Conservation (phyloP, 805 yeast genomes). For the Candida verbasci region DNA sequence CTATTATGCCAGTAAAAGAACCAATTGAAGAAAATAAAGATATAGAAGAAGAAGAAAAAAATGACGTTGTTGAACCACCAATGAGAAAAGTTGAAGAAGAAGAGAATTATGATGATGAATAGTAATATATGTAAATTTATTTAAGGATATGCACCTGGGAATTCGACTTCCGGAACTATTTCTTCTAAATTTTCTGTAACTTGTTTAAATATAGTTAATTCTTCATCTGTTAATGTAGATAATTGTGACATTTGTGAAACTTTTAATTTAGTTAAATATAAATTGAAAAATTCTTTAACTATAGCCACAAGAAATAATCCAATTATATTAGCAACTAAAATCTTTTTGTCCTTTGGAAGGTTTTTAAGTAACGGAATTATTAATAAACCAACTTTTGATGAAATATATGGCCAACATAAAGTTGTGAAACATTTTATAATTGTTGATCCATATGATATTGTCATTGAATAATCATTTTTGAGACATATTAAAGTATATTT, state of each 20-base stretch:
- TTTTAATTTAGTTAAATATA: slow-evolving; percentile 24
- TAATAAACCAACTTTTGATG: slow-evolving; percentile 28
- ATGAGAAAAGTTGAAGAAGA: slow-evolving; percentile 43
- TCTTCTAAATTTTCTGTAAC: not conserved
- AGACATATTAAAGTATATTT: slow-evolving; percentile 30
- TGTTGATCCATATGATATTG: slow-evolving; percentile 19
- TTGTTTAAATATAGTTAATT: not conserved
- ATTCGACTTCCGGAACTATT: not conserved
- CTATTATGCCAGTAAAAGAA: slow-evolving; percentile 3
- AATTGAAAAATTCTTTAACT: slow-evolving; percentile 28
- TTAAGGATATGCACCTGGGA: slow-evolving; percentile 9
- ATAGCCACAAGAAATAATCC: slow-evolving; percentile 31
- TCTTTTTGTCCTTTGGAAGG: slow-evolving; percentile 12
- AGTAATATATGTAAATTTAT: slow-evolving; percentile 13
- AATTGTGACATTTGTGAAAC: slow-evolving; percentile 26
- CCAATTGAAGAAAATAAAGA: slow-evolving; percentile 9
- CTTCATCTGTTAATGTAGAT: slow-evolving; percentile 15
- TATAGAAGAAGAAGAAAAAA: slow-evolving; percentile 3
- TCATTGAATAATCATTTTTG: slow-evolving; percentile 28
- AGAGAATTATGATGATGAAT: slow-evolving; percentile 44
- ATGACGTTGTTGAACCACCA: slow-evolving; percentile 17
- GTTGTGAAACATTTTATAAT: slow-evolving; percentile 28
- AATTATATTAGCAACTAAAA: slow-evolving; percentile 27
- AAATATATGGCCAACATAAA: slow-evolving; percentile 35
- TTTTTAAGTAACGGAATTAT: slow-evolving; percentile 13